A percentile compares a stretch with the other conserved stretches of the same genome.
phyloP scores from a whole-genome alignment of 306 rosid genomes.

The Prunus davidiana region DNA sequence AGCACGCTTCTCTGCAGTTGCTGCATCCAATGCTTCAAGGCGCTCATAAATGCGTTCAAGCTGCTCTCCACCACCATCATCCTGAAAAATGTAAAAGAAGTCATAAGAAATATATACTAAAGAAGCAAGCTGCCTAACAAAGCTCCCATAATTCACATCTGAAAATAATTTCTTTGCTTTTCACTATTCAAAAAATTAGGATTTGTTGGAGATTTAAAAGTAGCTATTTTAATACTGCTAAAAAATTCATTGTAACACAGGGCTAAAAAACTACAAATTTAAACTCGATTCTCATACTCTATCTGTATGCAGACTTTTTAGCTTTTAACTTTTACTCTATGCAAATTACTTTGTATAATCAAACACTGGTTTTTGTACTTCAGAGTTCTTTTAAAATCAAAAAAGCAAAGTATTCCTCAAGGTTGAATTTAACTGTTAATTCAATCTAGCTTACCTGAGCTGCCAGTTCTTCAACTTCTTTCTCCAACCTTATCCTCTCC shows the following conservation, averaged over 20 bases:
- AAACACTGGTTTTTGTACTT: neutral
- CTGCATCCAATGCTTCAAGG: constrained; percentile 82
- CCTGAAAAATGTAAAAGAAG: constrained; percentile 37
- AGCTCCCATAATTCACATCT: neutral
- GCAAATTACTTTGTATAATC: neutral
- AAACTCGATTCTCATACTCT: neutral
- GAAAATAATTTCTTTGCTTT: neutral
- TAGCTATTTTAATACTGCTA: too few relatives aligned
- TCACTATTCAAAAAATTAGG: neutral
- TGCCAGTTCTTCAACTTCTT: constrained; percentile 77
- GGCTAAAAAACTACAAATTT: neutral
- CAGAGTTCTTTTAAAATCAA: neutral
- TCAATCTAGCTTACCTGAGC: constrained; percentile 59
- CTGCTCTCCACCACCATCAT: constrained; percentile 94
- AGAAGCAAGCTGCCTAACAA: neutral
- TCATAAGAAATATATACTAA: neutral
- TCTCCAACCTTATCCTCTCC: constrained; percentile 84
- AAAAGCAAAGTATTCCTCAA: neutral
- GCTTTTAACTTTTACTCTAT: neutral
- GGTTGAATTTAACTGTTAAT: neutral
- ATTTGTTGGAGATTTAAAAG: too few relatives aligned
- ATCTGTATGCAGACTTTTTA: neutral
- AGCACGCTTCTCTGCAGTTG: constrained; percentile 98
- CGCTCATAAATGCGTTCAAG: constrained; percentile 92
- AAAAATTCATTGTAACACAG: neutral